Conservation (phyloP, 805 yeast genomes). For the Starmera amethionina region DNA sequence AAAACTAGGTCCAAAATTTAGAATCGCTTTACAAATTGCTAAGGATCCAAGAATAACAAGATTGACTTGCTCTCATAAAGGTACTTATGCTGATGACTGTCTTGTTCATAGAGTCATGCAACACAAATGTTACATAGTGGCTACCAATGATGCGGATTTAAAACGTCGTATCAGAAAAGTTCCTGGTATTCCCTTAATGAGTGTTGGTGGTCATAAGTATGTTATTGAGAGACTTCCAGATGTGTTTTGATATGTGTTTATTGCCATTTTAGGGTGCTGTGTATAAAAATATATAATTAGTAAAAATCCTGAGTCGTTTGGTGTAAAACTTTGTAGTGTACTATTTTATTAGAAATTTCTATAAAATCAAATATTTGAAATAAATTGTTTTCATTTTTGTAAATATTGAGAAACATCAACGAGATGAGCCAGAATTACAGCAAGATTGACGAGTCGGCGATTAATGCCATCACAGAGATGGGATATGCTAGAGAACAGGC, state of each 20-base stretch:
- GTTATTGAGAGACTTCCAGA: constrained; percentile 94
- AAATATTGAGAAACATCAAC: too few species aligned
- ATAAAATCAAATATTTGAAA: too few species aligned
- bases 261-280: not conserved
- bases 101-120: constrained; percentile 86
- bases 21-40: constrained; percentile 88
- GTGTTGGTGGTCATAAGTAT: constrained; percentile 89
- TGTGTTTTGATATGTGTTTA: constrained; percentile 43
- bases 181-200: constrained; percentile 95
- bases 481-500: constrained; percentile 31
- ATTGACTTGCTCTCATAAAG: constrained; percentile 83
- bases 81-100: constrained; percentile 98
- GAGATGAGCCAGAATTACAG: too few species aligned
- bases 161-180: constrained; percentile 91
- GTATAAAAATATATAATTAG: not conserved
- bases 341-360: too few species aligned
- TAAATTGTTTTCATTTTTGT: not conserved
- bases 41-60: constrained; percentile 88
- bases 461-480: constrained; percentile 20
- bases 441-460: too few species aligned
- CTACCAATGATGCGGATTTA: constrained; percentile 95
- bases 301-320: too few species aligned
- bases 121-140: constrained; percentile 94
- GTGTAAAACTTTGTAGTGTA: too few species aligned
- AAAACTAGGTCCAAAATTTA: constrained; percentile 86